A percentile compares a stretch with the other conserved stretches of the same genome.
phyloP scores from a whole-genome alignment of 352 stramenopile genomes.

The Globisporangium barbulae region DNA sequence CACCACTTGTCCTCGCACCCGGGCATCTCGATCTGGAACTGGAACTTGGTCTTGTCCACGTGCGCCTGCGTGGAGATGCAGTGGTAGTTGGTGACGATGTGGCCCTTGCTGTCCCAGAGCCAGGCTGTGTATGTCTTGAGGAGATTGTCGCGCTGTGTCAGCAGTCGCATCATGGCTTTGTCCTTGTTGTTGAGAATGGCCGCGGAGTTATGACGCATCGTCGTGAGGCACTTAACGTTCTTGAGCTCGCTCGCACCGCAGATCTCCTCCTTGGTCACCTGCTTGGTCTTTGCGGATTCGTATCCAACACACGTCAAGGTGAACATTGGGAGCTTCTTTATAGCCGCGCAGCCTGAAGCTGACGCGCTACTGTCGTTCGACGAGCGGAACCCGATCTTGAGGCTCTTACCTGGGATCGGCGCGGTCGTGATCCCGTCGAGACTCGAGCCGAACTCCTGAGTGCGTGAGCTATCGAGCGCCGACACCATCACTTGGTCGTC shows the following conservation, averaged over 20 bases:
- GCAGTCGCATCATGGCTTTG: neutral
- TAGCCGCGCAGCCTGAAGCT: neutral
- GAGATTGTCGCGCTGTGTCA: too few relatives aligned
- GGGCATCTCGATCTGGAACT: slow-evolving; percentile 48
- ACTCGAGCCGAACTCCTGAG: slow-evolving; percentile 4
- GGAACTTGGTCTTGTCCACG: slow-evolving; percentile 47
- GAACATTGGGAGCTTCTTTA: neutral
- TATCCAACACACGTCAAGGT: neutral
- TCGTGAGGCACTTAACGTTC: neutral
- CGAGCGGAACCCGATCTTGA: slow-evolving; percentile 25
- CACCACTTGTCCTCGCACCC: slow-evolving; percentile 30
- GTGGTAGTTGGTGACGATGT: slow-evolving; percentile 38
- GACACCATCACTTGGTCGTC: slow-evolving; percentile 23
- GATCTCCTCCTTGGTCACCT: neutral
- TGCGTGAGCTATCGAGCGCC: too few relatives aligned
- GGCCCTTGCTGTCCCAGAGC: slow-evolving; percentile 27
- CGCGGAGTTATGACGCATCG: too few relatives aligned
- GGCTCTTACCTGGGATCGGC: slow-evolving; percentile 13
- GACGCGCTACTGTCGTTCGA: neutral
- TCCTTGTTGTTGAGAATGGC: too few relatives aligned
- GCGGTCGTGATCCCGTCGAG: slow-evolving; percentile 18
- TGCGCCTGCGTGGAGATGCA: slow-evolving; percentile 31
- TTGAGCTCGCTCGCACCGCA: neutral
- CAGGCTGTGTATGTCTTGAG: slow-evolving; percentile 6
- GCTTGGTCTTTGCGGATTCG: neutral